Conservation (phyloP, 345 rosid genomes). For the Erysimum cheiranthoides region DNA sequence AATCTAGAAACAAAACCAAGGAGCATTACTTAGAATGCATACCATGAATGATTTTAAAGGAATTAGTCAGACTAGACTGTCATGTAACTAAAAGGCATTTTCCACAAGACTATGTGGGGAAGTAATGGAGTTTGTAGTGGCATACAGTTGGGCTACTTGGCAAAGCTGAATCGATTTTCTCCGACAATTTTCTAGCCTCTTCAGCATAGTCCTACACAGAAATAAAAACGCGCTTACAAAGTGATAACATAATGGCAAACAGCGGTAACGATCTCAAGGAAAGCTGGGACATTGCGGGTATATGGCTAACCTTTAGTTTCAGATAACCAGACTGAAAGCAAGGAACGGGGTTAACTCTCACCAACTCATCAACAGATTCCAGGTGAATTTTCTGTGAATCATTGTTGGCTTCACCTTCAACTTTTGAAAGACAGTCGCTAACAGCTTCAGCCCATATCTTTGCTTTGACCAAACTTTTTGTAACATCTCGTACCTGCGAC, state of each 20-base stretch:
- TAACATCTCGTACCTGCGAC: constrained; percentile 71
- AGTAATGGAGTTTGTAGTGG: constrained; percentile 28
- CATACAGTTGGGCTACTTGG: constrained; percentile 62
- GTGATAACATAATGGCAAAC: constrained; percentile 21
- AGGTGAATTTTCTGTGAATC: constrained; percentile 55
- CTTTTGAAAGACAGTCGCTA: constrained; percentile 58
- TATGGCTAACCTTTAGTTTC: constrained; percentile 70
- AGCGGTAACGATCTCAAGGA: constrained; percentile 9
- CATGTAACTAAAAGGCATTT: constrained; percentile 3
- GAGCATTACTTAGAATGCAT: constrained; percentile 21
- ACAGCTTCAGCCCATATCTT: constrained; percentile 79
- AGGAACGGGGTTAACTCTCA: constrained; percentile 61
- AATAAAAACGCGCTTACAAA: constrained; percentile 26
- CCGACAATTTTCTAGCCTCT: constrained; percentile 63
- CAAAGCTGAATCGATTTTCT: constrained; percentile 61
- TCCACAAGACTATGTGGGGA: constrained; percentile 17
- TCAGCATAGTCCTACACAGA: constrained; percentile 66
- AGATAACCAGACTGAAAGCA: constrained; percentile 68
- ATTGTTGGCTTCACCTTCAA: constrained; percentile 53
- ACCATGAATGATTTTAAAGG: neutral
- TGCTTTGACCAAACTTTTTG: constrained; percentile 62
- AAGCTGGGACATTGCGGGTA: constrained; percentile 25
- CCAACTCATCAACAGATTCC: constrained; percentile 59
- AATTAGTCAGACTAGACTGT: constrained; percentile 5
- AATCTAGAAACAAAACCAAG: constrained; percentile 54